phyloP scores from a whole-genome alignment of 176 grass and related monocot species.

The Carex pumila region DNA sequence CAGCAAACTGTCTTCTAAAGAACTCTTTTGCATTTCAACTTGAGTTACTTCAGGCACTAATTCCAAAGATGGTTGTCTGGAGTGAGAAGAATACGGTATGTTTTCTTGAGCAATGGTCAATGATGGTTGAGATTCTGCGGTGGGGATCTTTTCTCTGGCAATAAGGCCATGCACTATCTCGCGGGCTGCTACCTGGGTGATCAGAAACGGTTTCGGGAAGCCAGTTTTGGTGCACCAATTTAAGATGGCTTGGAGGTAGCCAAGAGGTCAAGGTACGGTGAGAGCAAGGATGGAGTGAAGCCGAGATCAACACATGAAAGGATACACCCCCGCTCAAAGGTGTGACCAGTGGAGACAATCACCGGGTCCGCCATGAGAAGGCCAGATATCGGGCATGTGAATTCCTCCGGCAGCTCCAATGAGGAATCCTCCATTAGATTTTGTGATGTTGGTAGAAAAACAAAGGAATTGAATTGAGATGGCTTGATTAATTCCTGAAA shows the following conservation, averaged over 20 bases:
- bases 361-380: conserved; percentile 74
- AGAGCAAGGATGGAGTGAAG: conserved; percentile 32
- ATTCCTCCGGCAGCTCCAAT: conserved; percentile 27
- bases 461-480: not conserved
- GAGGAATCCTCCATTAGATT: conserved; percentile 13
- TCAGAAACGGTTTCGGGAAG: conserved; percentile 7
- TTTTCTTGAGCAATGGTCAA: conserved; percentile 29
- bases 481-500: not conserved
- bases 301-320: conserved; percentile 52
- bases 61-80: conserved; percentile 30
- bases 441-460: not conserved
- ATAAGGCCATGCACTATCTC: conserved; percentile 28
- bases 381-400: conserved; percentile 49
- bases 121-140: conserved; percentile 25
- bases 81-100: conserved; percentile 29
- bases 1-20: conserved; percentile 54
- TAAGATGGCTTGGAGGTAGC: conserved; percentile 24
- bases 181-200: conserved; percentile 18
- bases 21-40: conserved; percentile 3
- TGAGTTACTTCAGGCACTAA: conserved; percentile 2
- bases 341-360: conserved; percentile 49
- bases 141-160: not conserved
- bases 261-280: conserved; percentile 2
- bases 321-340: conserved; percentile 64
- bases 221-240: conserved; percentile 52